Base-by-base conservation (phyloP, 1,139 yeast species). In the Yamadazyma taylorii region DNA sequence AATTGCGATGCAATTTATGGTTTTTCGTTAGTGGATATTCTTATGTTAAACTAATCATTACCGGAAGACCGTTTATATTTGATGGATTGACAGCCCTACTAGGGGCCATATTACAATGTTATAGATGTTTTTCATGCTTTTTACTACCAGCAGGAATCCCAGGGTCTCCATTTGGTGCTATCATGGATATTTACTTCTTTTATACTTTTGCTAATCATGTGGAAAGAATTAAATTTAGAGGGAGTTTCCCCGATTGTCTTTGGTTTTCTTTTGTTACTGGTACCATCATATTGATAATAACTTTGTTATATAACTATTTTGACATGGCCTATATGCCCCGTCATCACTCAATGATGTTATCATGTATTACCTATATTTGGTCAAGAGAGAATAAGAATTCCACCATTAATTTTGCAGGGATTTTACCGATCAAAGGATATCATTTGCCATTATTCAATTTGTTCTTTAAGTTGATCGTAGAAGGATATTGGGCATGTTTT, bases 341-440 rank as follows among this genome's bases (percentile, higher is more conserved):
- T 12, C 66, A 63, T 45, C 72, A 67, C 43, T 61, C 55, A 33
- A 59, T 63, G 60, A 62, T 78, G 58, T 56, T 76, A 24, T 69
- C 79, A 5, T 77, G 83, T 29, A 65, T 79, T 37, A 74, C 81
- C 2, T 79, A 71, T 51, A 69, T 79, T 24, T 79, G 85, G 85
- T 75, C 82, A 14, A 59, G 84, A 30, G 60, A 69, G 2, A 71
- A 66, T 54, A 75, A 78, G 53, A 67, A 72, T 49, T 66, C 75
- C 29, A 62, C 62, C 23, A 77, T 78, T 33, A 73, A 69, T 45
- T 74, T 79, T 44, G 59, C 78, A 50, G 75, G 75, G 1, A 57
- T 80, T 39, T 57, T 80, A 39, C 79, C 81, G 3, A 70, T 79
- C 31, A 76, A 76, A 47, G 84, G 82, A 0, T 76, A 78, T 37